Conservation (phyloP, 2,329 filamentous ascomycete genomes). For the Elsinoe arachidis region DNA sequence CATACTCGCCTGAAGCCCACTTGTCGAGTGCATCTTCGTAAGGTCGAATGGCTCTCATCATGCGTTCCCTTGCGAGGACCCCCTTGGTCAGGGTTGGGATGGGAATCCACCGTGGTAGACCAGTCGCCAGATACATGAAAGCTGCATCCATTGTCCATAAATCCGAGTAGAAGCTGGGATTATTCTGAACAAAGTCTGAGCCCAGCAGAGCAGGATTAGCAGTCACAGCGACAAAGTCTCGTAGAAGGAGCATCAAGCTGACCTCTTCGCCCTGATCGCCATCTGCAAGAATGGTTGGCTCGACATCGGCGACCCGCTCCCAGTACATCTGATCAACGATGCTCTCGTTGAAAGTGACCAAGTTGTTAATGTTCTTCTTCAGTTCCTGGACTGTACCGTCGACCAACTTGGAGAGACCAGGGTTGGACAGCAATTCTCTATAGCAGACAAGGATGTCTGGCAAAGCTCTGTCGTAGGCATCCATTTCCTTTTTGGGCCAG, state of each 20-base stretch:
- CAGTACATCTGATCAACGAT: slow-evolving; percentile 54
- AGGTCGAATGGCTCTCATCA: slow-evolving; percentile 20
- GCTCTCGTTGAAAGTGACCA: slow-evolving; percentile 52
- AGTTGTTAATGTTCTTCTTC: slow-evolving; percentile 41
- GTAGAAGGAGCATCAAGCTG: slow-evolving; percentile 43
- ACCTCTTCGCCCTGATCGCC: slow-evolving; percentile 43
- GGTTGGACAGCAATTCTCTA: slow-evolving; percentile 40
- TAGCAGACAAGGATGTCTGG: slow-evolving; percentile 28
- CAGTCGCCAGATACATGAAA: slow-evolving; percentile 46
- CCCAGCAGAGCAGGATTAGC: slow-evolving; percentile 46
- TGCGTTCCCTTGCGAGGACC: slow-evolving; percentile 30
- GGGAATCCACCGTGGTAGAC: slow-evolving; percentile 48
- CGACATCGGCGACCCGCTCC: slow-evolving; percentile 47
- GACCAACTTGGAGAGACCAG: slow-evolving; percentile 37
- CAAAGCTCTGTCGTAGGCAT: slow-evolving; percentile 29
- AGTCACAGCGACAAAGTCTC: slow-evolving; percentile 48
- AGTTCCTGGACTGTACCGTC: slow-evolving; percentile 31
- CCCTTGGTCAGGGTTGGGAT: slow-evolving; percentile 43
- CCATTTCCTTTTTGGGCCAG: slow-evolving; percentile 30
- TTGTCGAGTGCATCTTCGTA: slow-evolving; percentile 28
- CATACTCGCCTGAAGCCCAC: slow-evolving; percentile 22
- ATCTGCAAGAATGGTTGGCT: slow-evolving; percentile 33
- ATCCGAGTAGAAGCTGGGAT: slow-evolving; percentile 46
- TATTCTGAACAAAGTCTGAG: slow-evolving; percentile 42
- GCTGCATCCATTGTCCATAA: slow-evolving; percentile 47